Evolutionary conservation across 257 asterid genomes (phyloP).

Genomic region (Asclepias syriaca): DNA sequence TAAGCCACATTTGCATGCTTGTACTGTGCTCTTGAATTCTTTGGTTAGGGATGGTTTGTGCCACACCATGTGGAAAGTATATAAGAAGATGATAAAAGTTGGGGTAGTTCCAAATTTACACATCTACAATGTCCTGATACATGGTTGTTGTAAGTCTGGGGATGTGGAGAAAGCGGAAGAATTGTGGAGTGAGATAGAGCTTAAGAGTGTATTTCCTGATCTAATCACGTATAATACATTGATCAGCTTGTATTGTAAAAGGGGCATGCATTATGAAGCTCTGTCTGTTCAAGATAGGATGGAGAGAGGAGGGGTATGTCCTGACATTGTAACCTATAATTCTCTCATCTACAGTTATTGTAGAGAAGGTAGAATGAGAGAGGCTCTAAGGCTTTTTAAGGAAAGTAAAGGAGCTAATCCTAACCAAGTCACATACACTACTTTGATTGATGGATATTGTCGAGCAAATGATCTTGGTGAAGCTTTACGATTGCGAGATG

Average conservation of each 20-base stretch:
- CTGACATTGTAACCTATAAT: conserved; percentile 80
- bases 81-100: conserved; percentile 59
- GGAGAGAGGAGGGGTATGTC: conserved; percentile 57
- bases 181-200: conserved; percentile 68
- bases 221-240: conserved; percentile 71
- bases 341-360: conserved; percentile 76
- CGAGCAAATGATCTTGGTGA: conserved; percentile 54
- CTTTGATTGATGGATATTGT: conserved; percentile 82
- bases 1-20: conserved; percentile 77
- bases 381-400: conserved; percentile 65
- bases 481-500: conserved; percentile 49
- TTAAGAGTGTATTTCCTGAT: conserved; percentile 55
- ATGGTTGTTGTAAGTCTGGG: conserved; percentile 73
- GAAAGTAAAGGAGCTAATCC: conserved; percentile 59
- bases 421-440: conserved; percentile 73
- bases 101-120: conserved; percentile 72
- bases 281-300: conserved; percentile 77
- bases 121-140: conserved; percentile 75
- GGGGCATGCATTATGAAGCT: conserved; percentile 92
- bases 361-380: conserved; percentile 84
- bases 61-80: conserved; percentile 62
- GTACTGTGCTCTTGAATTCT: conserved; percentile 70
- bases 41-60: conserved; percentile 69
- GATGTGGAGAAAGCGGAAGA: conserved; percentile 68
- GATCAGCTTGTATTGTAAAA: conserved; percentile 75